A percentile compares a stretch with the other conserved stretches of the same genome.
Evolutionary conservation across 2,329 filamentous ascomycete species (phyloP).

Genomic region (Ceratocystis huliohia): DNA sequence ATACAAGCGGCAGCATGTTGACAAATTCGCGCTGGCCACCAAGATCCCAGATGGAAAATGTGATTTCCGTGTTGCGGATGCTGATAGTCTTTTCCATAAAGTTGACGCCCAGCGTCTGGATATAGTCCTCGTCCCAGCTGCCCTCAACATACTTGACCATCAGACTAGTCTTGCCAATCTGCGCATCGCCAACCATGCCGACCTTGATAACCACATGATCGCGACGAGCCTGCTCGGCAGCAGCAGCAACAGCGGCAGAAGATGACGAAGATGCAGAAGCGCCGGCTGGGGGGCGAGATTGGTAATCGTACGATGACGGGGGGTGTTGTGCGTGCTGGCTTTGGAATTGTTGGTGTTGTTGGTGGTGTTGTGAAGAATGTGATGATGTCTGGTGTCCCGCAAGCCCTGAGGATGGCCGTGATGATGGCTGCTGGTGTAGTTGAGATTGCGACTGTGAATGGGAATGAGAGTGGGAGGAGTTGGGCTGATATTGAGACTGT

Average conservation of each 20-base stretch:
- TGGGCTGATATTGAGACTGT: neutral
- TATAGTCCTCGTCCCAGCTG: conserved; percentile 99
- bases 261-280: neutral
- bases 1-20: conserved; percentile 98
- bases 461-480: neutral
- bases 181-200: conserved; percentile 97
- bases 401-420: conserved; percentile 43
- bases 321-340: conserved; percentile 32
- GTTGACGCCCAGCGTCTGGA: conserved; percentile 95
- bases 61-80: conserved; percentile 98
- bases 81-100: conserved; percentile 99
- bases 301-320: conserved; percentile 27
- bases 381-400: conserved; percentile 29
- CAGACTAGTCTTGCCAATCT: conserved; percentile 96
- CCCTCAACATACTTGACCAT: conserved; percentile 99
- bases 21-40: conserved; percentile 97
- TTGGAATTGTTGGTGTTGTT: conserved; percentile 30
- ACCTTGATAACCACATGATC: conserved; percentile 95
- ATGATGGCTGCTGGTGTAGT: conserved; percentile 24
- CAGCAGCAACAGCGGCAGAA: conserved; percentile 24
- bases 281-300: conserved; percentile 13
- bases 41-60: conserved; percentile 98
- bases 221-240: conserved; percentile 35
- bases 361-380: conserved; percentile 24
- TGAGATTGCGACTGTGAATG: neutral